A percentile compares a stretch with the other conserved stretches of the same genome.
Conservation (phyloP, 495 filamentous ascomycete genomes). For the Penicillium malachiteum region DNA sequence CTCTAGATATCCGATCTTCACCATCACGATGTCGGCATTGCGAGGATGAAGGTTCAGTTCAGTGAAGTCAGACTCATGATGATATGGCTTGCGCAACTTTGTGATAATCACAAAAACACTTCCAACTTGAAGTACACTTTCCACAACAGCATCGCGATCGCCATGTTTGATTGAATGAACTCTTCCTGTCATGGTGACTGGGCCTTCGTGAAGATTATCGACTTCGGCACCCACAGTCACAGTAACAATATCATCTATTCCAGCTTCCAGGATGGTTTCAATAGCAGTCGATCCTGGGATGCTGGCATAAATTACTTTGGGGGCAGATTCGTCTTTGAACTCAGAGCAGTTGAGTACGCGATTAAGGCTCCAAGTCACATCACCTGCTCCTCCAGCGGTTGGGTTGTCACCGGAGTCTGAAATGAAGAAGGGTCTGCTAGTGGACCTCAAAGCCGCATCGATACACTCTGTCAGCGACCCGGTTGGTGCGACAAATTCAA, state of each 20-base stretch:
- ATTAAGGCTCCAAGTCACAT: conserved; percentile 54
- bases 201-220: conserved; percentile 51
- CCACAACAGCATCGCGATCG: conserved; percentile 47
- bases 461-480: conserved; percentile 52
- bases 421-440: conserved; percentile 53
- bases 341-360: conserved; percentile 48
- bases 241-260: conserved; percentile 50
- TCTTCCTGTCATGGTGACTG: conserved; percentile 52
- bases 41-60: conserved; percentile 48
- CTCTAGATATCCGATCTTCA: conserved; percentile 61
- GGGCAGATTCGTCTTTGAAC: conserved; percentile 38
- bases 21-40: conserved; percentile 51
- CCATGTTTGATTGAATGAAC: conserved; percentile 55
- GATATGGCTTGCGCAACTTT: conserved; percentile 57
- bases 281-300: conserved; percentile 52
- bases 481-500: conserved; percentile 55
- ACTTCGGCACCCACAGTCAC: conserved; percentile 57
- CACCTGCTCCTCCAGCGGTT: conserved; percentile 56
- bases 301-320: conserved; percentile 55
- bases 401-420: conserved; percentile 60
- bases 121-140: conserved; percentile 53
- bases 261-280: conserved; percentile 43
- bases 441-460: conserved; percentile 43
- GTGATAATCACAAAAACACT: conserved; percentile 57
- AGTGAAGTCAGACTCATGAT: conserved; percentile 55